These are phyloP conservation scores for Nasturtium officinale DNA, from an alignment of 345 rosid species.

Conservation along the genomic window DNA sequence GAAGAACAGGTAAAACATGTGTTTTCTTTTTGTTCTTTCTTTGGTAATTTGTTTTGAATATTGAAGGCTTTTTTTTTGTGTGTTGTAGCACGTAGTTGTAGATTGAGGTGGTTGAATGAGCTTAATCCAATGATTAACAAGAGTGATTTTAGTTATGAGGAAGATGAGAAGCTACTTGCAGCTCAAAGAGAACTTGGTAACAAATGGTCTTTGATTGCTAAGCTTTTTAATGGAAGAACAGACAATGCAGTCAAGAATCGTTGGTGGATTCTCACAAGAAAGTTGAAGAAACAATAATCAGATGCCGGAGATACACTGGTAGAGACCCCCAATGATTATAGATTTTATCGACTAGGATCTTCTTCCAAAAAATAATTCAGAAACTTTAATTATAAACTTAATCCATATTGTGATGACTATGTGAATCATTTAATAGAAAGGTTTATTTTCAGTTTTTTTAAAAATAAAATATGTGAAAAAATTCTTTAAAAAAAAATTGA, in stretches of 20 bases:
- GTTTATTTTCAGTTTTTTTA: no score
- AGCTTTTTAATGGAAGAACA: slow-evolving; percentile 59
- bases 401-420: no score
- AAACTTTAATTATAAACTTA: no score
- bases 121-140: not conserved
- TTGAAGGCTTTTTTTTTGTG: not conserved
- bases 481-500: no score
- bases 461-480: no score
- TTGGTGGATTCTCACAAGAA: slow-evolving; percentile 52
- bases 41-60: not conserved
- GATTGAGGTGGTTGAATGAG: not conserved
- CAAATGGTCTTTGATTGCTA: slow-evolving; percentile 61
- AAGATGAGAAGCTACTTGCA: slow-evolving; percentile 38
- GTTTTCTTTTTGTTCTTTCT: no score
- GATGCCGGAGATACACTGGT: no score
- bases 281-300: slow-evolving; percentile 43
- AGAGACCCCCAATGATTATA: no score
- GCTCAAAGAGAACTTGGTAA: slow-evolving; percentile 59
- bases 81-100: not conserved
- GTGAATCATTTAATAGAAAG: no score
- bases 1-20: not conserved
- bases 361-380: no score
- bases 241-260: slow-evolving; percentile 60
- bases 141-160: not conserved
- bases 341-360: no score